Conservation (phyloP, 768 basidiomycete species). For the Pisolithus marmoratus region DNA sequence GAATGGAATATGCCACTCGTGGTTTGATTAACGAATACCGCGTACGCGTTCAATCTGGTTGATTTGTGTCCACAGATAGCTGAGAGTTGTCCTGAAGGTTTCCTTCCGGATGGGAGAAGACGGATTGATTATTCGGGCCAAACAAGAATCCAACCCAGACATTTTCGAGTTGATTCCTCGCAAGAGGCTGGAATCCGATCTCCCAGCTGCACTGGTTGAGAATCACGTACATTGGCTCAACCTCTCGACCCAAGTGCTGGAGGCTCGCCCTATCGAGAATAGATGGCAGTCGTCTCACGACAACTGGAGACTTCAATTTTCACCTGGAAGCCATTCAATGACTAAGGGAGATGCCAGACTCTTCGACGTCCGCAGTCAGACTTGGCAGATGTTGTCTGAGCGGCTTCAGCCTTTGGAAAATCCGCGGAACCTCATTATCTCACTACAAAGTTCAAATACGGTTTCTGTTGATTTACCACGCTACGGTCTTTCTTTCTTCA, state of each 20-base stretch:
- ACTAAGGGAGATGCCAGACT: conserved; percentile 2
- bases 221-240: conserved; percentile 20
- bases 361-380: conserved; percentile 13
- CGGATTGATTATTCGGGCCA: conserved; percentile 29
- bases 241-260: conserved; percentile 7
- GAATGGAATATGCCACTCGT: conserved; percentile 10
- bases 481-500: conserved; percentile 32
- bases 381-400: conserved; percentile 14
- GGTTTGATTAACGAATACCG: conserved; percentile 1
- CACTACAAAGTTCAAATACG: neutral
- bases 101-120: conserved; percentile 4
- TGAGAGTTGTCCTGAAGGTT: neutral
- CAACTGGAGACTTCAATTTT: conserved; percentile 12
- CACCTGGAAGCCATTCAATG: neutral
- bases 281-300: conserved; percentile 11
- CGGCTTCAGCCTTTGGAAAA: conserved; percentile 11
- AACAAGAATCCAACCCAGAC: neutral
- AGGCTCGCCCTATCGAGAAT: conserved; percentile 12
- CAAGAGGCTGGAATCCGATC: conserved; percentile 9
- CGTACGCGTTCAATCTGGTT: neutral
- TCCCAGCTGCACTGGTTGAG: conserved; percentile 14
- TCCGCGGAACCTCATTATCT: conserved; percentile 12
- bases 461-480: conserved; percentile 30
- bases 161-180: conserved; percentile 15
- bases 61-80: too few species aligned